Evolutionary conservation across 441 rosid species (phyloP).

Genomic region (Corymbia citriodora): DNA sequence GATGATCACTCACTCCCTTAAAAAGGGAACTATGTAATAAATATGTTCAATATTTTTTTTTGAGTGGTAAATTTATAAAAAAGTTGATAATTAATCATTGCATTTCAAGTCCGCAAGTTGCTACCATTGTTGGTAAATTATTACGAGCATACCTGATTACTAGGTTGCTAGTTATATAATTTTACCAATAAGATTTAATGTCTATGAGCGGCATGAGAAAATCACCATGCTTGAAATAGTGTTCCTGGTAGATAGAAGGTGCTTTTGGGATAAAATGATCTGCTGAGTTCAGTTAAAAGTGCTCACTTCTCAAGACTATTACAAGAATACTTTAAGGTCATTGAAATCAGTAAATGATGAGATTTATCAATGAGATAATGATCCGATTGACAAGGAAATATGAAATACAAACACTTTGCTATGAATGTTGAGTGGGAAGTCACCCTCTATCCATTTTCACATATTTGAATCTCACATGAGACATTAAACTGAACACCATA

Average conservation of each 20-base stretch:
- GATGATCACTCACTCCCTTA: not conserved
- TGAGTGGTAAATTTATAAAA: not conserved
- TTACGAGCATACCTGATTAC: not conserved
- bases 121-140: not conserved
- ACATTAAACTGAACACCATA: no score
- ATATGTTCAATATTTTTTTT: no score
- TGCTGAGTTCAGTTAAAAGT: not conserved
- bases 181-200: no score
- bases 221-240: not conserved
- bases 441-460: no score
- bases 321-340: no score
- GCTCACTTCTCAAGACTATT: no score
- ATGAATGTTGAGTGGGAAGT: no score
- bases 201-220: not conserved
- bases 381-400: no score
- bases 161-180: not conserved
- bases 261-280: not conserved
- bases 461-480: no score
- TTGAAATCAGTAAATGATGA: no score
- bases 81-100: not conserved
- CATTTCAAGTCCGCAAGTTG: not conserved
- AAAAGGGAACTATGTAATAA: not conserved
- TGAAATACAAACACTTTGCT: no score
- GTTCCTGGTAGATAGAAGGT: not conserved
- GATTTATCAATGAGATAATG: no score